Evolutionary conservation across 345 rosid species (phyloP), one percentile per base, ranked within the genome.

Genomic region (Psidium guajava): DNA sequence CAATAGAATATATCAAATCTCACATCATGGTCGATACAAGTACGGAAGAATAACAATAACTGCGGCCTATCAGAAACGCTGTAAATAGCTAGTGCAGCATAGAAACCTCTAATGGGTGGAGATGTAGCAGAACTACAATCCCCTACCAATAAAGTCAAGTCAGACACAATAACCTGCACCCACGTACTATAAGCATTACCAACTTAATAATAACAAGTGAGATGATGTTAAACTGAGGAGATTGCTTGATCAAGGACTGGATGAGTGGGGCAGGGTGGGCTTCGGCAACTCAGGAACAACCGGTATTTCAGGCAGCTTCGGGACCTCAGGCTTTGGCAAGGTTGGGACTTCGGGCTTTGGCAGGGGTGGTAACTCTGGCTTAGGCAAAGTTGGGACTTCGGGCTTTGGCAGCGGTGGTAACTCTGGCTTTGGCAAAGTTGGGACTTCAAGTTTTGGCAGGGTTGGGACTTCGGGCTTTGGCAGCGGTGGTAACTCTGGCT

Each of bases 341-440:
- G 53, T 82, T 57, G 25, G 84, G 84, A 85, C 22, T 58, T 83
- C 77, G 16, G 77, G 85, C 18, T 83, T 83, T 83, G 80, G 80
- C 59, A 83, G 69, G 15, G 75, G 42, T 1, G 11, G 75, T 14
- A 61, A 61, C 77, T 83, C 80, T 1, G 47, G 86, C 47, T 57
- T 87, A 6, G 89, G 89, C 42, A 85, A 36, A 3, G 59, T 77
- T n/a, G 87, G 87, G 32, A 87, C 50, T 49, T 49, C 50, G 2
- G 50, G 50, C 2, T 49, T 49, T 9, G 50, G 50, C 50, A 49
- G 3, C 11, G 50, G 11, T 49, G 50, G 50, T 49, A 49, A 9
- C 11, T 49, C 50, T 1, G n/a, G 86, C 49, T 58, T 87, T 6
- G 89, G 89, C 42, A 85, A 36, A 8, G 59, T 77, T 27, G 87